A percentile compares a stretch with the other conserved stretches of the same genome.
Evolutionary conservation across 768 basidiomycete species (phyloP).

Genomic region (Amanita muscaria): DNA sequence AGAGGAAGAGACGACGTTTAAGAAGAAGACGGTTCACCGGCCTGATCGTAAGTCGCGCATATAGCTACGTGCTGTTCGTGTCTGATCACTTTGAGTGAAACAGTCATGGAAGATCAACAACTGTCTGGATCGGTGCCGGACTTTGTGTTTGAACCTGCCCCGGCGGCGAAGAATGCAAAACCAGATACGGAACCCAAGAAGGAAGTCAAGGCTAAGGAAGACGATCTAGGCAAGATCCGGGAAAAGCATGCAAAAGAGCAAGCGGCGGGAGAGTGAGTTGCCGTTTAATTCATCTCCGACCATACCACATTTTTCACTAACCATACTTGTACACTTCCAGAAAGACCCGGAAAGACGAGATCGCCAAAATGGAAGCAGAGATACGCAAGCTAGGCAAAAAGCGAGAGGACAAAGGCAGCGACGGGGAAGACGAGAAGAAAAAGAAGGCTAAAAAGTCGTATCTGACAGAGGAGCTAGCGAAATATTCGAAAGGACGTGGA

Average conservation of each 20-base stretch:
- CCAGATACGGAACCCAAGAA: not conserved
- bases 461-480: constrained; percentile 73
- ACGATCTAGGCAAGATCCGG: constrained; percentile 63
- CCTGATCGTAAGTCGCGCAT: constrained; percentile 61
- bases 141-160: constrained; percentile 25
- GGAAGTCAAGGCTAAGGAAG: constrained; percentile 14
- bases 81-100: too few relatives aligned
- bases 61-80: constrained; percentile 4
- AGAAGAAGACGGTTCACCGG: constrained; percentile 77
- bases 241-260: constrained; percentile 70
- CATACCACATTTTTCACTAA: not conserved
- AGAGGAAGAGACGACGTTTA: constrained; percentile 46
- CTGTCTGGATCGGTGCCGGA: constrained; percentile 27
- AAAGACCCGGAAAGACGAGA: constrained; percentile 52
- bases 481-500: constrained; percentile 63
- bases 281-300: not conserved
- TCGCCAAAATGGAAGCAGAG: constrained; percentile 83
- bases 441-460: constrained; percentile 61
- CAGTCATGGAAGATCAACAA: constrained; percentile 32
- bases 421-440: constrained; percentile 46
- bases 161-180: constrained; percentile 6
- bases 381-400: constrained; percentile 69
- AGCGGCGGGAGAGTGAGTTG: constrained; percentile 46
- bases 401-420: constrained; percentile 47
- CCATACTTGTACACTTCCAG: too few relatives aligned